A percentile compares a stretch with the other conserved stretches of the same genome.
These are phyloP conservation scores for Zymoseptoria brevis DNA, from an alignment of 2,329 filamentous ascomycete genomes.

Conservation along the genomic window DNA sequence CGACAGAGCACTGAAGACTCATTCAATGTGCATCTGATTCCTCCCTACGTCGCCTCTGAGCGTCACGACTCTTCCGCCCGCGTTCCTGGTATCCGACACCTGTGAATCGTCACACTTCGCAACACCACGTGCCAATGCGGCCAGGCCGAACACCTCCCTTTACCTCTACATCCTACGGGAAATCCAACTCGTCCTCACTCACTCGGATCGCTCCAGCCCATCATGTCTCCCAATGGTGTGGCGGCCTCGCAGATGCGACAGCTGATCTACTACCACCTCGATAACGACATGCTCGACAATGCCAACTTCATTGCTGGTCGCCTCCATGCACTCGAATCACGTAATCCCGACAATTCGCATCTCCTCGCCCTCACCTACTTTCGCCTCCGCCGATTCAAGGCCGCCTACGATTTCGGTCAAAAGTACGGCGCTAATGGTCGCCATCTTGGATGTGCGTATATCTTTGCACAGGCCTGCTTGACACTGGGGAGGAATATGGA, in stretches of 20 bases:
- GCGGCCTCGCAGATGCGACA: slow-evolving; percentile 55
- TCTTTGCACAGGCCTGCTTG: slow-evolving; percentile 85
- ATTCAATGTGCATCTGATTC: neutral
- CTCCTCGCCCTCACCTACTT: slow-evolving; percentile 79
- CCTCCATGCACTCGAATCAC: slow-evolving; percentile 73
- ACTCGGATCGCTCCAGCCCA: slow-evolving; percentile 13
- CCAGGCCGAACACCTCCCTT: neutral
- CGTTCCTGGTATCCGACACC: neutral
- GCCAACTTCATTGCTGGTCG: slow-evolving; percentile 90
- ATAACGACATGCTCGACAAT: slow-evolving; percentile 82
- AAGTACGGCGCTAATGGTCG: slow-evolving; percentile 59
- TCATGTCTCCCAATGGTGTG: slow-evolving; percentile 49
- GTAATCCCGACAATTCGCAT: slow-evolving; percentile 71
- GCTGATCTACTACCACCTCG: slow-evolving; percentile 66
- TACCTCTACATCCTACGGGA: neutral
- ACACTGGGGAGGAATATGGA: slow-evolving; percentile 70
- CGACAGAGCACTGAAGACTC: neutral
- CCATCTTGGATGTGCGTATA: slow-evolving; percentile 80
- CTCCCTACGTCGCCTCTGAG: neutral
- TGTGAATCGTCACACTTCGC: neutral
- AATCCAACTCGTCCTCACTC: neutral
- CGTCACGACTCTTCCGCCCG: neutral
- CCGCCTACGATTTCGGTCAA: slow-evolving; percentile 77
- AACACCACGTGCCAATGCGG: slow-evolving; percentile 1
- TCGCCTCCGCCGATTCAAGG: slow-evolving; percentile 71